These are phyloP conservation scores for Cyberlindnera mycetangii DNA, from an alignment of 805 yeast species.

Conservation along the genomic window DNA sequence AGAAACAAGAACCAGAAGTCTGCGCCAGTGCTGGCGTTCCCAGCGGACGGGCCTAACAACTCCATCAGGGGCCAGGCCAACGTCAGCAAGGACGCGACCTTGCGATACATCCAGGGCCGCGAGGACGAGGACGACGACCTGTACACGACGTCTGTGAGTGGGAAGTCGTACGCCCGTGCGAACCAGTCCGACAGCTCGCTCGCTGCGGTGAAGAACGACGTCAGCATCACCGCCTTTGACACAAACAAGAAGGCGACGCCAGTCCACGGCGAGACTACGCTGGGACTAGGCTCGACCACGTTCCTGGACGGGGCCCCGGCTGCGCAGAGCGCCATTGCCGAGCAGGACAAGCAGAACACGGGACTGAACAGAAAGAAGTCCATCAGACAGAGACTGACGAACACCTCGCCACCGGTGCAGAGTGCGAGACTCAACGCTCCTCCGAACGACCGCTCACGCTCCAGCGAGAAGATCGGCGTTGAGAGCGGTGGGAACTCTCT, in stretches of 20 bases:
- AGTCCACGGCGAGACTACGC: constrained; percentile 81
- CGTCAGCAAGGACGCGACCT: constrained; percentile 55
- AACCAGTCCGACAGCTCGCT: constrained; percentile 23
- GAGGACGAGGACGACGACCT: constrained; percentile 45
- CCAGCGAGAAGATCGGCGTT: constrained; percentile 21
- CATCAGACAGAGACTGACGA: constrained; percentile 57
- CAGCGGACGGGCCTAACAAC: constrained; percentile 91
- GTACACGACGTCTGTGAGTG: constrained; percentile 22
- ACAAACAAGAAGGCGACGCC: constrained; percentile 63
- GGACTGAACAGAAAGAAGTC: constrained; percentile 81
- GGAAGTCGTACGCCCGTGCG: constrained; percentile 11
- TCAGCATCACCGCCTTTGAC: constrained; percentile 61
- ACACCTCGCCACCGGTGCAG: constrained; percentile 8
- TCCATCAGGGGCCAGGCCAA: constrained; percentile 70
- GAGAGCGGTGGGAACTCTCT: constrained; percentile 49
- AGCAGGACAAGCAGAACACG: constrained; percentile 35
- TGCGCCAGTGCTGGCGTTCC: constrained; percentile 95
- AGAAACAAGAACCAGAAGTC: constrained; percentile 73
- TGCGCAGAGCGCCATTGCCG: constrained; percentile 41
- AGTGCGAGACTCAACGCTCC: constrained; percentile 2
- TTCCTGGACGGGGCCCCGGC: constrained; percentile 98
- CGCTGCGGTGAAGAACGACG: constrained; percentile 49
- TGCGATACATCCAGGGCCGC: constrained; percentile 76
- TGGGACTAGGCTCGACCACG: constrained; percentile 90
- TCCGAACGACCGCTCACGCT: neutral